These are phyloP conservation scores for Metschnikowia dekortorum DNA, from an alignment of 805 yeast species.

Conservation along the genomic window DNA sequence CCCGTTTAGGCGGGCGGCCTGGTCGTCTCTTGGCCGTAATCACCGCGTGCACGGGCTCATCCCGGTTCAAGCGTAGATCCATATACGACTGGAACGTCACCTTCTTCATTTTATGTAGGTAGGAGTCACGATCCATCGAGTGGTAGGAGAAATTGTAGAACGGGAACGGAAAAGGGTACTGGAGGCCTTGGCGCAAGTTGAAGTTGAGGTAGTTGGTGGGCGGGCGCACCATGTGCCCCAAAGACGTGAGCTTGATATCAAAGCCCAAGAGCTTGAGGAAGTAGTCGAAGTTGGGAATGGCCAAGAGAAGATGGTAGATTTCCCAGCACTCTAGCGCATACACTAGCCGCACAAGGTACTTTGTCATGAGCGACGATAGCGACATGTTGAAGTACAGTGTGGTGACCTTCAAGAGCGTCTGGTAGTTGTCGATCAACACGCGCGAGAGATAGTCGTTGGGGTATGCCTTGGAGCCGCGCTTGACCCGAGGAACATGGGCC, in stretches of 20 bases:
- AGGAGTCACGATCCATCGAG: conserved; percentile 25
- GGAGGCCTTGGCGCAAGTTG: conserved; percentile 37
- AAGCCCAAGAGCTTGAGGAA: conserved; percentile 32
- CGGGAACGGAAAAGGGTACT: conserved; percentile 43
- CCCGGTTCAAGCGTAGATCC: conserved; percentile 30
- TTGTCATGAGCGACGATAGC: conserved; percentile 37
- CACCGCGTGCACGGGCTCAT: background rate
- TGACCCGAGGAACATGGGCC: conserved; percentile 21
- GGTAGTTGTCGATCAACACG: conserved; percentile 37
- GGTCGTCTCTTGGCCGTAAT: background rate
- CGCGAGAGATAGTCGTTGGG: conserved; percentile 36
- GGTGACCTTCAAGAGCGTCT: conserved; percentile 24
- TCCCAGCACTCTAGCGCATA: conserved; percentile 43
- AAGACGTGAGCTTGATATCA: conserved; percentile 32
- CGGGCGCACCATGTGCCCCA: conserved; percentile 37
- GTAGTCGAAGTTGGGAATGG: conserved; percentile 30
- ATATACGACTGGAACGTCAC: conserved; percentile 32
- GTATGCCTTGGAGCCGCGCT: conserved; percentile 15
- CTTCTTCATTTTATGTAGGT: conserved; percentile 20
- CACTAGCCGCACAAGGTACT: conserved; percentile 34
- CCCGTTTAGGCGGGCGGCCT: background rate
- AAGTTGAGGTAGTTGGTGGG: conserved; percentile 35
- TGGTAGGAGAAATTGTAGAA: conserved; percentile 44
- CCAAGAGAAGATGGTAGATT: conserved; percentile 34
- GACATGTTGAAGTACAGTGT: conserved; percentile 35